A percentile compares a stretch with the other conserved stretches of the same genome.
Conservation (phyloP, 1,284 basidiomycete genomes). For the Clitocybe nebularis region DNA sequence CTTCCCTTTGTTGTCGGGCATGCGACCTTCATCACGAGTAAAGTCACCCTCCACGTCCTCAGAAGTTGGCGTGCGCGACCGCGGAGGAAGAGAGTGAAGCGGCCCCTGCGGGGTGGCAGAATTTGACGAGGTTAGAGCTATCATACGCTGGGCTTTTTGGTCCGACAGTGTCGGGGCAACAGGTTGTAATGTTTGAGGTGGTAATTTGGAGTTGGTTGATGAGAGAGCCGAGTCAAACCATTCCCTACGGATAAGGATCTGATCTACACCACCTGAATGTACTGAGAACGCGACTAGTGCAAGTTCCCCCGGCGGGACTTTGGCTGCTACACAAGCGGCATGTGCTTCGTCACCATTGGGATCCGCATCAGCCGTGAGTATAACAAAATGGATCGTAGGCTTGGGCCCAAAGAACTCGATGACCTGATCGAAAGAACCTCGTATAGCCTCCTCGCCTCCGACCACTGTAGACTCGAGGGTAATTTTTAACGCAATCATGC, state of each 20-base stretch:
- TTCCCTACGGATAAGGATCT: constrained; percentile 76
- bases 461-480: constrained; percentile 58
- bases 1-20: constrained; percentile 49
- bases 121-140: constrained; percentile 5
- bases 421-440: constrained; percentile 71
- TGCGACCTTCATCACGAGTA: constrained; percentile 53
- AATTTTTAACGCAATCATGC: constrained; percentile 74
- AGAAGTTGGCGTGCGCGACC: constrained; percentile 63
- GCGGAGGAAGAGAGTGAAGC: constrained; percentile 31
- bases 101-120: constrained; percentile 16
- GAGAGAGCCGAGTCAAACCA: constrained; percentile 69
- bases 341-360: constrained; percentile 75
- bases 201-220: constrained; percentile 57
- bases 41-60: constrained; percentile 69
- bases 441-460: constrained; percentile 53
- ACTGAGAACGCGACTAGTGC: constrained; percentile 81
- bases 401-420: constrained; percentile 80
- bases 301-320: constrained; percentile 67
- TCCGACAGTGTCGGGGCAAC: constrained; percentile 16
- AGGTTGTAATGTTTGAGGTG: constrained; percentile 39
- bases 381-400: constrained; percentile 80
- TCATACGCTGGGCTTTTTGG: constrained; percentile 15
- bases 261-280: constrained; percentile 78
- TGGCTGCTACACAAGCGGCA: constrained; percentile 76
- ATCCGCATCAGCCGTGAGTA: constrained; percentile 75